phyloP scores from a whole-genome alignment of 2,329 filamentous ascomycete genomes.

The Beauveria sp. region DNA sequence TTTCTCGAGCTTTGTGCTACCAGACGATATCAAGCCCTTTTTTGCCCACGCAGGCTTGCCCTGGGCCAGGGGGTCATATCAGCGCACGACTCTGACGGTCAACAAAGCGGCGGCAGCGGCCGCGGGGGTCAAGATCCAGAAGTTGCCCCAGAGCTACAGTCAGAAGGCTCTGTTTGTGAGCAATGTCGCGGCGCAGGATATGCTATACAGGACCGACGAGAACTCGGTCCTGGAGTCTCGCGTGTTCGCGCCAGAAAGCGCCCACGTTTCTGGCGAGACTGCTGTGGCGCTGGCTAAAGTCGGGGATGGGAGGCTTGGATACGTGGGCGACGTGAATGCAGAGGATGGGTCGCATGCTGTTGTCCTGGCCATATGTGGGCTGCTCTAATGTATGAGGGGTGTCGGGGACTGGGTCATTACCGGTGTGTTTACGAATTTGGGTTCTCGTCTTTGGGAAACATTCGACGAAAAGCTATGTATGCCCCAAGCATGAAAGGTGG shows the following conservation, averaged over 20 bases:
- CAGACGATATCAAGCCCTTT: neutral
- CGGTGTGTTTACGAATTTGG: too few species aligned
- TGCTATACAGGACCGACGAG: neutral
- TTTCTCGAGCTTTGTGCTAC: conserved; percentile 13
- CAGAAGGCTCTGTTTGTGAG: neutral
- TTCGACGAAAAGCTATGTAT: too few species aligned
- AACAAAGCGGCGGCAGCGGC: neutral
- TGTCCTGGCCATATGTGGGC: conserved; percentile 22
- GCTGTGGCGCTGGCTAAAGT: conserved; percentile 20
- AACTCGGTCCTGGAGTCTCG: neutral
- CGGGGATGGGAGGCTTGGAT: conserved; percentile 23
- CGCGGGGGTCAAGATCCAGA: neutral
- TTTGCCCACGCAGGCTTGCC: neutral
- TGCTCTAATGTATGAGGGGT: conserved; percentile 8
- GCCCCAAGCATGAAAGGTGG: too few species aligned
- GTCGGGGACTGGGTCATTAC: too few species aligned
- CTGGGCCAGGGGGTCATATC: neutral
- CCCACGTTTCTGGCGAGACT: conserved; percentile 11
- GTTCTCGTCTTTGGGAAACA: too few species aligned
- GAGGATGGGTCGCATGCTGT: conserved; percentile 19
- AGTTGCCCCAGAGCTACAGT: neutral
- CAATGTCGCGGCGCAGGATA: neutral
- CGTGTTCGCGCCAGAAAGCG: neutral
- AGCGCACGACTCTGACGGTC: neutral
- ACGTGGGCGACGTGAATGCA: conserved; percentile 22